phyloP scores from a whole-genome alignment of 176 grass and related monocot species.

The Alloteropsis semialata region DNA sequence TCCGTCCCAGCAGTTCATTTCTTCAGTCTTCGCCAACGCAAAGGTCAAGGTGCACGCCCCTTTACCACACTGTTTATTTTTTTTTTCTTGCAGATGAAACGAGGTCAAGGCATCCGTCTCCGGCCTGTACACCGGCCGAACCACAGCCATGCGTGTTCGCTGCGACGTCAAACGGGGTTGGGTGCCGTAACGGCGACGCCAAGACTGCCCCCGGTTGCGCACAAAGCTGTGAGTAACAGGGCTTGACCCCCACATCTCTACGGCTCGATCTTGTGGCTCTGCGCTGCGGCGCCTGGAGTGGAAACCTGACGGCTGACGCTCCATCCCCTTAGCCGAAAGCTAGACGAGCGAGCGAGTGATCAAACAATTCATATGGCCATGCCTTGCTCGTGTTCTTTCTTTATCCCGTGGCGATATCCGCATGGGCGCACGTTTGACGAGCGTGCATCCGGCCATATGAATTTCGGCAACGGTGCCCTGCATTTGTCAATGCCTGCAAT shows the following conservation, averaged over 20 bases:
- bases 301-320: background rate
- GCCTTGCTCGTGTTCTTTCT: constrained; percentile 10
- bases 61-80: background rate
- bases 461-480: background rate
- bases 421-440: constrained; percentile 21
- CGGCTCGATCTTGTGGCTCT: background rate
- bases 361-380: constrained; percentile 19
- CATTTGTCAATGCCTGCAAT: background rate
- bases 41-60: constrained; percentile 2
- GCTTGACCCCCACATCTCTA: background rate
- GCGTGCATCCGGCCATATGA: no score
- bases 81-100: background rate
- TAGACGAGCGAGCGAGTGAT: background rate
- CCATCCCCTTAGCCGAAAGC: background rate
- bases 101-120: background rate
- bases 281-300: background rate
- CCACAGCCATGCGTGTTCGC: background rate
- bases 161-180: constrained; percentile 31
- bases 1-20: background rate
- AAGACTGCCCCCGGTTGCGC: background rate
- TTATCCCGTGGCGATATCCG: constrained; percentile 11
- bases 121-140: background rate
- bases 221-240: constrained; percentile 30
- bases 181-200: constrained; percentile 22
- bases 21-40: background rate